phyloP scores from a whole-genome alignment of 2,329 filamentous ascomycete genomes.

The Shiraia bambusicola region DNA sequence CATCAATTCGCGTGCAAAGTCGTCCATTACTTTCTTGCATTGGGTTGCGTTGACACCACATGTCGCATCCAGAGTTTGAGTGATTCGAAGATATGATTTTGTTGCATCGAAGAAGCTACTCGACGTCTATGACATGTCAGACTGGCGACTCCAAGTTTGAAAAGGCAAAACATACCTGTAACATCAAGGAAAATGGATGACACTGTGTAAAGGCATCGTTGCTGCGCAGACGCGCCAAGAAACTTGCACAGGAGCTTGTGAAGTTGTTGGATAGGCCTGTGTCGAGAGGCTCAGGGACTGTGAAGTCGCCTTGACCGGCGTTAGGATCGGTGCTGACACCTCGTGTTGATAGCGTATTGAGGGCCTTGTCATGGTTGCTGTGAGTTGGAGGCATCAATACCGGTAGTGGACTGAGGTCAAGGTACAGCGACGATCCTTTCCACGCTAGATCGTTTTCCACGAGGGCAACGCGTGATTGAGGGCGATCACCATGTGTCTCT shows the following conservation, averaged over 20 bases:
- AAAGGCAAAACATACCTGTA: constrained; percentile 61
- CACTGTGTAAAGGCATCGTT: constrained; percentile 70
- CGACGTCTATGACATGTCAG: constrained; percentile 64
- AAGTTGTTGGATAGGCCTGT: constrained; percentile 55
- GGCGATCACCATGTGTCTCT: constrained; percentile 37
- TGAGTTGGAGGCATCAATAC: constrained; percentile 39
- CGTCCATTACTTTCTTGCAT: constrained; percentile 67
- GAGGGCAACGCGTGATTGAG: constrained; percentile 18
- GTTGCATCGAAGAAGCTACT: constrained; percentile 79
- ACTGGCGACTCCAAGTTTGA: not conserved
- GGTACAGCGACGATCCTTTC: constrained; percentile 32
- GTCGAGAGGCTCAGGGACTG: constrained; percentile 50
- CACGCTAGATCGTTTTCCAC: constrained; percentile 29
- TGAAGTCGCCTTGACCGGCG: constrained; percentile 21
- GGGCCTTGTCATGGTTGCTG: constrained; percentile 24
- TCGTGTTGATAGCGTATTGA: constrained; percentile 25
- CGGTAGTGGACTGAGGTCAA: constrained; percentile 36
- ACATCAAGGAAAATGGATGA: constrained; percentile 79
- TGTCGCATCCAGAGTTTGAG: constrained; percentile 74
- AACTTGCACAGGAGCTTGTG: constrained; percentile 61
- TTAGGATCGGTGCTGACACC: constrained; percentile 28
- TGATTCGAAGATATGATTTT: constrained; percentile 69
- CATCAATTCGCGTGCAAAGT: constrained; percentile 67
- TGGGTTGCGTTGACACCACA: constrained; percentile 67
- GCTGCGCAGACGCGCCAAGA: constrained; percentile 67